Conservation (phyloP, 2,329 filamentous ascomycete genomes). For the Helotiales sp. region DNA sequence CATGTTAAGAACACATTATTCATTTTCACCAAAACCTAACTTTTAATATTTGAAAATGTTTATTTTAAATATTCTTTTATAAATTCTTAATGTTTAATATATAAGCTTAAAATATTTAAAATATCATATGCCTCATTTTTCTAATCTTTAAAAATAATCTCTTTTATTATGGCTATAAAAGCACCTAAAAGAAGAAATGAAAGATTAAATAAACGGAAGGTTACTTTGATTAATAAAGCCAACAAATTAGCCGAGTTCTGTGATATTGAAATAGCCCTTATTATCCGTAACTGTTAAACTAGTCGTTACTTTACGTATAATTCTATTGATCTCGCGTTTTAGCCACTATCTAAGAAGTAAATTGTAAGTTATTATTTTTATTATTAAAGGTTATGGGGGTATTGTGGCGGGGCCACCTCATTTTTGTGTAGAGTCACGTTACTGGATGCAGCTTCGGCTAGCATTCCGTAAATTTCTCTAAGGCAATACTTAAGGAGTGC, state of each 20-base stretch:
- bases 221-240: neutral
- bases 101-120: neutral
- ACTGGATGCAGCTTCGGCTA: too few species aligned
- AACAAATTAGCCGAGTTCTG: neutral
- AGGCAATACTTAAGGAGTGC: too few species aligned
- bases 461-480: too few species aligned
- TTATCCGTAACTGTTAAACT: neutral
- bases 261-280: neutral
- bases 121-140: neutral
- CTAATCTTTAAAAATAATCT: neutral
- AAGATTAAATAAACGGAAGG: neutral
- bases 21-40: neutral
- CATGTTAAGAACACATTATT: neutral
- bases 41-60: neutral
- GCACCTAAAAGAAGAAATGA: neutral
- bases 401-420: too few species aligned
- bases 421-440: too few species aligned
- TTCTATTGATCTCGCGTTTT: neutral
- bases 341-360: neutral
- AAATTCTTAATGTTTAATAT: neutral
- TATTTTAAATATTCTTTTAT: neutral
- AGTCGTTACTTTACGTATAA: neutral
- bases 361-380: neutral
- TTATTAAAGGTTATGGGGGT: neutral
- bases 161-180: neutral